Evolutionary conservation across 257 asterid genomes (phyloP).

Genomic region (Anisodus tanguticus): DNA sequence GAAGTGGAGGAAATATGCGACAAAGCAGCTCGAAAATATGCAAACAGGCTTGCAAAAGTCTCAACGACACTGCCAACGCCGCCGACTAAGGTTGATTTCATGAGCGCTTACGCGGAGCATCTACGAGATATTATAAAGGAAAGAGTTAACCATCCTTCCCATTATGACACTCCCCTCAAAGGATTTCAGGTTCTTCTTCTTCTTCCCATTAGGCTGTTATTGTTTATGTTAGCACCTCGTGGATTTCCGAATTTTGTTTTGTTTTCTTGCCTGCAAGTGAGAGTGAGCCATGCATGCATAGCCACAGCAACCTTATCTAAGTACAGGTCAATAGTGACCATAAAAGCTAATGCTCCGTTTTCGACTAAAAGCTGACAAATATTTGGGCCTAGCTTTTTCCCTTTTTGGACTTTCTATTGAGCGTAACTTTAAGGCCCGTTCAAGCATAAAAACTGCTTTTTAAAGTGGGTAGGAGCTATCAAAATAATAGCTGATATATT

Average conservation of each 20-base stretch:
- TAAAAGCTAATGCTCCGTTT: background rate
- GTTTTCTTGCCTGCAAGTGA: conserved; percentile 24
- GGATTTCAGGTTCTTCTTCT: conserved; percentile 71
- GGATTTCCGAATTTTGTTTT: background rate
- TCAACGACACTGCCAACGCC: conserved; percentile 52
- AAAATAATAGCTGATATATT: too few species aligned
- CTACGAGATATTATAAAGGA: conserved; percentile 72
- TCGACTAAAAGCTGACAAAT: background rate
- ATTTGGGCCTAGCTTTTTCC: background rate
- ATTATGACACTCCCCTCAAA: conserved; percentile 70
- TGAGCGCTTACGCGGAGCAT: conserved; percentile 74
- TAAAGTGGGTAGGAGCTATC: too few species aligned
- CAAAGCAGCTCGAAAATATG: conserved; percentile 71
- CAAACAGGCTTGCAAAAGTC: conserved; percentile 66
- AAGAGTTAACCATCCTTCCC: conserved; percentile 74
- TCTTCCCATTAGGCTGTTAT: background rate
- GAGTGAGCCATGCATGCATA: conserved; percentile 3
- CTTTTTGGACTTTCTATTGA: background rate
- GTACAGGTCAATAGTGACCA: background rate
- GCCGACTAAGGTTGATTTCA: conserved; percentile 67
- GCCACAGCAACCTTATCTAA: conserved; percentile 40
- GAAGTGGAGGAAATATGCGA: conserved; percentile 85
- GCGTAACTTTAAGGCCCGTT: background rate
- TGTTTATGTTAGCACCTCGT: background rate
- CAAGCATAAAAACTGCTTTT: too few species aligned